phyloP scores from a whole-genome alignment of 176 grass and related monocot species.

The Bothriochloa decipiens region DNA sequence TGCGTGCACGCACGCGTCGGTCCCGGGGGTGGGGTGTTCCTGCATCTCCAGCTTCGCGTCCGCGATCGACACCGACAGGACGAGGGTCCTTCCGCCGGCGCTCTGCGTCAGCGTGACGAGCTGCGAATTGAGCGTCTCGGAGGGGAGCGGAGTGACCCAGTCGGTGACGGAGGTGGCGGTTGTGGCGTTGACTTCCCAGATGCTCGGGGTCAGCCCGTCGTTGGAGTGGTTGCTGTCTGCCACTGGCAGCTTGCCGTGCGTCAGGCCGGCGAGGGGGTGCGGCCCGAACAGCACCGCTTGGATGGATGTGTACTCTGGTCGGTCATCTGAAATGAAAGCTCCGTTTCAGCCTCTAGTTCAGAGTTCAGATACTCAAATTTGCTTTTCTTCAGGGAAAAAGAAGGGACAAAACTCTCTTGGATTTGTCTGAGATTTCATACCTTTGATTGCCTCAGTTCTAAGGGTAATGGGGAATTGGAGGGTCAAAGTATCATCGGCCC shows the following conservation, averaged over 20 bases:
- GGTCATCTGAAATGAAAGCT: conserved; percentile 57
- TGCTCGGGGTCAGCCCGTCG: conserved; percentile 55
- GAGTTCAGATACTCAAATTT: background rate
- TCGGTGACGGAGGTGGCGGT: conserved; percentile 40
- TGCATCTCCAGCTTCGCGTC: conserved; percentile 63
- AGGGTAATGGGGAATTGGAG: conserved; percentile 63
- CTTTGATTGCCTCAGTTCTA: conserved; percentile 76
- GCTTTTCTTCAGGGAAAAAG: background rate
- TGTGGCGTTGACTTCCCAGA: conserved; percentile 66
- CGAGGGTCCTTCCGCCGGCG: conserved; percentile 27
- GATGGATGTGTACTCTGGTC: conserved; percentile 61
- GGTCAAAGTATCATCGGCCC: conserved; percentile 59
- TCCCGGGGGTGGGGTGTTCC: conserved; percentile 45
- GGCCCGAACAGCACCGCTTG: conserved; percentile 79
- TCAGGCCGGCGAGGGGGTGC: conserved; percentile 79
- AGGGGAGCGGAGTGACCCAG: conserved; percentile 60
- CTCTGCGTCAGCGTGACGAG: conserved; percentile 64
- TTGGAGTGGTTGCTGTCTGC: conserved; percentile 50
- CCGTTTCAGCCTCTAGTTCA: background rate
- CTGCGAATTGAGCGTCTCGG: conserved; percentile 54
- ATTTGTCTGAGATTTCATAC: conserved; percentile 18
- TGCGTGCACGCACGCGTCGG: conserved; percentile 59
- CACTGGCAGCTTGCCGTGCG: conserved; percentile 53
- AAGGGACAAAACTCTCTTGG: no score
- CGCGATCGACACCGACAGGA: conserved; percentile 61